These are phyloP conservation scores for Albophoma yamanashiensis DNA, from an alignment of 2,329 filamentous ascomycete genomes.

Conservation along the genomic window DNA sequence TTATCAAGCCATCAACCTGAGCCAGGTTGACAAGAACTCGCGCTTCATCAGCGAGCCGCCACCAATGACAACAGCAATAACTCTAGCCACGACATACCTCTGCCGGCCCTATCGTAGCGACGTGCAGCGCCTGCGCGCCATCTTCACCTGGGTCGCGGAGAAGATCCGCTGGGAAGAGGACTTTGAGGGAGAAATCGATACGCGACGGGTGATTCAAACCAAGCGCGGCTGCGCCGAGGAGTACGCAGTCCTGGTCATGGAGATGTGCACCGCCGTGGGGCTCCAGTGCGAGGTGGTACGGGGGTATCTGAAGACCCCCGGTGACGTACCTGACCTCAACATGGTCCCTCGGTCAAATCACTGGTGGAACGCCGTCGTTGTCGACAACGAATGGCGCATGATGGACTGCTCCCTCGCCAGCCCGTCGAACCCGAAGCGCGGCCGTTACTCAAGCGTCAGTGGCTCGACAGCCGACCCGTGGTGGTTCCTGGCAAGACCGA, in stretches of 20 bases:
- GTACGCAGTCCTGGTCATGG: constrained; percentile 75
- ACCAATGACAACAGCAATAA: constrained; percentile 68
- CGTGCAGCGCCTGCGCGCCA: constrained; percentile 82
- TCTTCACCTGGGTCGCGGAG: constrained; percentile 97
- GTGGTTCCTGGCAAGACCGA: constrained; percentile 87
- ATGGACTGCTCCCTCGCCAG: constrained; percentile 90
- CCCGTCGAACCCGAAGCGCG: constrained; percentile 76
- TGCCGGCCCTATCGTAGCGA: constrained; percentile 92
- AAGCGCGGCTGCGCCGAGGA: constrained; percentile 82
- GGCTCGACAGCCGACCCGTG: constrained; percentile 67
- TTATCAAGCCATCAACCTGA: constrained; percentile 69
- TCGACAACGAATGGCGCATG: constrained; percentile 92
- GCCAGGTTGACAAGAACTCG: constrained; percentile 89
- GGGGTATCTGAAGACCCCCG: constrained; percentile 84
- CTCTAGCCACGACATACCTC: constrained; percentile 80
- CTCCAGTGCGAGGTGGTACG: constrained; percentile 78
- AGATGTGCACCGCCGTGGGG: constrained; percentile 89
- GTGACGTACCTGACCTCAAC: constrained; percentile 70
- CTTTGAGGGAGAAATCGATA: constrained; percentile 75
- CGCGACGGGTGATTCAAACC: constrained; percentile 70
- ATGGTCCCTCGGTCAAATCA: constrained; percentile 84
- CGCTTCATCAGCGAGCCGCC: constrained; percentile 81
- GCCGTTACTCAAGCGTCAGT: constrained; percentile 62
- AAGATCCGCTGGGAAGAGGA: constrained; percentile 94
- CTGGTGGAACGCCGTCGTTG: constrained; percentile 92